Conservation (phyloP, 495 filamentous ascomycete genomes). For the Lophiostoma macrostomum region DNA sequence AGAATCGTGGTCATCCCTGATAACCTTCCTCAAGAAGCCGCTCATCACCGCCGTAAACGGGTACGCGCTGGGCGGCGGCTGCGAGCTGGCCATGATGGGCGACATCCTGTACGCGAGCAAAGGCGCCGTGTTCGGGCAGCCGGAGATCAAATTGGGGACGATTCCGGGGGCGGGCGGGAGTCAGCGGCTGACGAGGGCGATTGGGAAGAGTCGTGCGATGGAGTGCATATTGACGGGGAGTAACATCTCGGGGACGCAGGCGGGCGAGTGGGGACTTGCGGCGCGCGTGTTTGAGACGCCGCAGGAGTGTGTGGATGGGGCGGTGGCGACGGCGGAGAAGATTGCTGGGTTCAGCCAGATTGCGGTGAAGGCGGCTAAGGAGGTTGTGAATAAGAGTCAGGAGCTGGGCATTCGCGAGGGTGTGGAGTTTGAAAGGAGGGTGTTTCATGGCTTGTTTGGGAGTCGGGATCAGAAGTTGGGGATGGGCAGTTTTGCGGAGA, state of each 20-base stretch:
- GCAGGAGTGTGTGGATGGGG: constrained; percentile 75
- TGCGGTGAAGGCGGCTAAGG: constrained; percentile 87
- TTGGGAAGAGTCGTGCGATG: constrained; percentile 91
- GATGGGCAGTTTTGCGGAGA: constrained; percentile 93
- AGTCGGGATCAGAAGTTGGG: constrained; percentile 95
- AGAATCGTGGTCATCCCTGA: constrained; percentile 82
- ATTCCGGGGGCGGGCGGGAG: constrained; percentile 91
- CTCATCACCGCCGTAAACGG: constrained; percentile 92
- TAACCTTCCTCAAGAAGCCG: constrained; percentile 79
- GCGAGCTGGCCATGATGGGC: constrained; percentile 96
- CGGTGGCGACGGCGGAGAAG: constrained; percentile 77
- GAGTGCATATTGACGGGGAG: constrained; percentile 87
- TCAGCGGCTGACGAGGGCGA: constrained; percentile 80
- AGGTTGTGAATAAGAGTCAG: constrained; percentile 97
- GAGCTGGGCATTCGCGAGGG: constrained; percentile 82
- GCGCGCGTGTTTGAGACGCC: constrained; percentile 75
- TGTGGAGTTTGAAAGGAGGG: constrained; percentile 86
- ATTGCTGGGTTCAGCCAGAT: constrained; percentile 80
- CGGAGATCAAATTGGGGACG: constrained; percentile 89
- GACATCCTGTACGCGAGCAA: constrained; percentile 89
- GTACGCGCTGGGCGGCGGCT: constrained; percentile 90
- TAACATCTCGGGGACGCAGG: constrained; percentile 76
- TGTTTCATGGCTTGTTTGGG: constrained; percentile 92
- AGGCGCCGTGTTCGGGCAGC: constrained; percentile 85
- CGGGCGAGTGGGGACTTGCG: constrained; percentile 86